Percentiles rank a stretch among this genome's conserved stretches.
Evolutionary conservation across 2,329 filamentous ascomycete species (phyloP).

Genomic region (Claviceps sorghi): DNA sequence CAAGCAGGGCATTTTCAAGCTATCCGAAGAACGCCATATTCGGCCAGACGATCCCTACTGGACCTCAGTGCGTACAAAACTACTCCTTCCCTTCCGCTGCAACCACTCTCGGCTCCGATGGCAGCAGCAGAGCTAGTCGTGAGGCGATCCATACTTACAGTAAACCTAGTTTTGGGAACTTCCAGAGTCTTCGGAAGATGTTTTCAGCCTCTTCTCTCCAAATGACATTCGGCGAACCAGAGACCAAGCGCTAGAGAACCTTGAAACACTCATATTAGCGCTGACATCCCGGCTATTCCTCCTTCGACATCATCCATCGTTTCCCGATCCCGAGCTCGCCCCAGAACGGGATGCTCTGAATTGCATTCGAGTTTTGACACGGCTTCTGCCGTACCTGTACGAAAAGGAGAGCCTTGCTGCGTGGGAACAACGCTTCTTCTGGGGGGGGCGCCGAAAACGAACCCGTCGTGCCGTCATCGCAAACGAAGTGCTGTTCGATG

Average conservation of each 20-base stretch:
- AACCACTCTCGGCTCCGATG: not conserved
- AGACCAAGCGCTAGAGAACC: slow-evolving; percentile 70
- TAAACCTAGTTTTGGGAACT: slow-evolving; percentile 81
- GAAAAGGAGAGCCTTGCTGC: slow-evolving; percentile 67
- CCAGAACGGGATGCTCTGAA: slow-evolving; percentile 84
- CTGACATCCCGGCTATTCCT: slow-evolving; percentile 70
- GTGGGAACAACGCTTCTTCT: slow-evolving; percentile 94
- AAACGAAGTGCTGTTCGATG: slow-evolving; percentile 74
- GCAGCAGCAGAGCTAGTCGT: not conserved
- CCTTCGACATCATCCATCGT: slow-evolving; percentile 77
- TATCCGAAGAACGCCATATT: slow-evolving; percentile 84
- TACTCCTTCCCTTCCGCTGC: not conserved
- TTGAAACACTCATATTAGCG: slow-evolving; percentile 76
- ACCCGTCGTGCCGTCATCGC: slow-evolving; percentile 51
- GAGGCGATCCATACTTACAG: slow-evolving; percentile 1
- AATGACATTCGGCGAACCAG: slow-evolving; percentile 77
- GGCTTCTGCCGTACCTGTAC: slow-evolving; percentile 80
- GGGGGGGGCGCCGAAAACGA: slow-evolving; percentile 59
- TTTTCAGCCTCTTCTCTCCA: slow-evolving; percentile 89
- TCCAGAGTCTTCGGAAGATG: slow-evolving; percentile 86
- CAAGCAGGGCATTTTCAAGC: slow-evolving; percentile 93
- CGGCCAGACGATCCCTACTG: slow-evolving; percentile 82
- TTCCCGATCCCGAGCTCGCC: slow-evolving; percentile 73
- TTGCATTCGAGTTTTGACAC: slow-evolving; percentile 80
- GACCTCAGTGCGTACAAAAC: slow-evolving; percentile 55